phyloP scores from a whole-genome alignment of 305 asterid genomes.

The Solanum hybrid region DNA sequence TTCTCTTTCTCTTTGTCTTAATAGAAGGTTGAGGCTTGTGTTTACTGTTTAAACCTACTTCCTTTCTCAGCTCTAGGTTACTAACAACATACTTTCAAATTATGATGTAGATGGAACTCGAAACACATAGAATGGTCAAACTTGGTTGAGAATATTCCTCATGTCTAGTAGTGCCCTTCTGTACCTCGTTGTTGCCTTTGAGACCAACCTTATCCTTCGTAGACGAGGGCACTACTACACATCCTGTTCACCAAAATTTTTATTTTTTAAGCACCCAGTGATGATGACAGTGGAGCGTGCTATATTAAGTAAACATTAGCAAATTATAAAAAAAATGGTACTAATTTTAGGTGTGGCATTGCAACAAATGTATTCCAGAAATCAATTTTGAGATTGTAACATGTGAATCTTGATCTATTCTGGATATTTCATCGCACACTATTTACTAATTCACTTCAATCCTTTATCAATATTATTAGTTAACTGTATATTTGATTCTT shows the following conservation, averaged over 20 bases:
- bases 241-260: neutral
- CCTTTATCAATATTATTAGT: neutral
- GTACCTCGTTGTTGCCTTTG: neutral
- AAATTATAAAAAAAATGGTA: neutral
- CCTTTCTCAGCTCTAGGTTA: neutral
- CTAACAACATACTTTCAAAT: neutral
- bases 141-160: neutral
- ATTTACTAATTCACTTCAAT: neutral
- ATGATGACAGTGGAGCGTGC: neutral
- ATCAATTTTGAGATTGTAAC: neutral
- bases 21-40: neutral
- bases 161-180: neutral
- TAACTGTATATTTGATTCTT: neutral
- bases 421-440: neutral
- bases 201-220: neutral
- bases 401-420: neutral
- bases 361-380: neutral
- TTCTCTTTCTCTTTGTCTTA: neutral
- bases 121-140: neutral
- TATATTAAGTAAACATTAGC: neutral
- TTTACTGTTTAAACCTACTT: neutral
- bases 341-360: neutral
- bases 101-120: neutral
- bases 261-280: neutral
- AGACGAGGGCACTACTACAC: neutral